Evolutionary conservation across 1,284 basidiomycete species (phyloP).

Genomic region (Apiotrichum gamsii): DNA sequence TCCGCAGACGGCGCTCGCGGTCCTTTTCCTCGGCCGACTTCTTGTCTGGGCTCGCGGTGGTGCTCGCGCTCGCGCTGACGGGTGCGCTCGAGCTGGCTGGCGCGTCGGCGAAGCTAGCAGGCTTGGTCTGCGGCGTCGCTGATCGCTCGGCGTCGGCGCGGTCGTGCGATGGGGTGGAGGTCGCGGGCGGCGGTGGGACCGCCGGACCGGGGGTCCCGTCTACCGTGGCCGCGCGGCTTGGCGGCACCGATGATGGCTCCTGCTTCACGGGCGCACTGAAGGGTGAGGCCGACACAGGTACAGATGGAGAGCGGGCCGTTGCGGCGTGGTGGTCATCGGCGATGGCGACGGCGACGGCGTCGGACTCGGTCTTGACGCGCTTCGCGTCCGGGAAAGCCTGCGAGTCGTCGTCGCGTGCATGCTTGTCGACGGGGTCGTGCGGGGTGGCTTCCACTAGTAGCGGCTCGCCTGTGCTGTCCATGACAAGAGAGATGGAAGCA

Average conservation of each 20-base stretch:
- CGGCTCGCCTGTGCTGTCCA: no score
- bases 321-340: background rate
- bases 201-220: no score
- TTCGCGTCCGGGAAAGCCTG: background rate
- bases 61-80: background rate
- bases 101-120: no score
- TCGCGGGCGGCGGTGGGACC: background rate
- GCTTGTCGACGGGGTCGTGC: background rate
- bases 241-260: no score
- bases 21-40: background rate
- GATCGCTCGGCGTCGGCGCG: background rate
- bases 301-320: background rate
- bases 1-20: background rate
- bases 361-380: background rate
- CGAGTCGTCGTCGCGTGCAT: background rate
- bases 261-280: no score
- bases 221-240: no score
- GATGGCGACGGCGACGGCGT: background rate
- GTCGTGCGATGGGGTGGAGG: background rate
- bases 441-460: no score
- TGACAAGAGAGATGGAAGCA: no score
- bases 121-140: no score
- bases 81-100: no score
- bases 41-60: background rate
- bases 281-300: background rate